These are phyloP conservation scores for Aspergillus sclerotioniger DNA, from an alignment of 495 filamentous ascomycete species.

Conservation along the genomic window DNA sequence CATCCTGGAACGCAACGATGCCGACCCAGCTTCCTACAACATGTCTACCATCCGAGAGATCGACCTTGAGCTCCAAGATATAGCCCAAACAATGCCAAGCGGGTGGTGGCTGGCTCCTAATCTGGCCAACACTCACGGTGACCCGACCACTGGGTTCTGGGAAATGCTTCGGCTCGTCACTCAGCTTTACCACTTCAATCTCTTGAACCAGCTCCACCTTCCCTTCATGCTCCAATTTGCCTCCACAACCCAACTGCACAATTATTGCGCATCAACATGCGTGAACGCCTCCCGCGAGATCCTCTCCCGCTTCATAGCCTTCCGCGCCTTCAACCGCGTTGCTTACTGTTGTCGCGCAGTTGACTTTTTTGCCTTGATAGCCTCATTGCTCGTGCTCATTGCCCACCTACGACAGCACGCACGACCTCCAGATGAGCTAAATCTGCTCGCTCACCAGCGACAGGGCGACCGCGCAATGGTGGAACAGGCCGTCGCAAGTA, in stretches of 20 bases:
- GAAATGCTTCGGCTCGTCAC: slow-evolving; percentile 26
- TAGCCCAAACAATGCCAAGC: slow-evolving; percentile 26
- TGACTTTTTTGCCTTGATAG: slow-evolving; percentile 50
- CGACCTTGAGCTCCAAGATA: slow-evolving; percentile 42
- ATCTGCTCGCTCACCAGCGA: slow-evolving; percentile 39
- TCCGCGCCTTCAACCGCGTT: slow-evolving; percentile 32
- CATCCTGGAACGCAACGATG: background rate
- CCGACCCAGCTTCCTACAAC: background rate
- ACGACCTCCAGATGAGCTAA: background rate
- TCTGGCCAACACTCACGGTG: background rate
- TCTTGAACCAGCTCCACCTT: slow-evolving; percentile 32
- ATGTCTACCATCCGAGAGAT: slow-evolving; percentile 30
- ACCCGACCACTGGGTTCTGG: slow-evolving; percentile 6
- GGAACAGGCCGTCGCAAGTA: slow-evolving; percentile 36
- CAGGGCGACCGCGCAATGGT: slow-evolving; percentile 40
- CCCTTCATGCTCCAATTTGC: slow-evolving; percentile 24
- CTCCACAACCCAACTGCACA: slow-evolving; percentile 12
- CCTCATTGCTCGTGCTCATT: slow-evolving; percentile 33
- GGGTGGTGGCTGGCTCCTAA: slow-evolving; percentile 36
- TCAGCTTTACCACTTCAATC: slow-evolving; percentile 43
- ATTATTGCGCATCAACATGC: slow-evolving; percentile 38
- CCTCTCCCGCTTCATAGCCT: slow-evolving; percentile 37
- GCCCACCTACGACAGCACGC: slow-evolving; percentile 12
- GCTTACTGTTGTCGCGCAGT: slow-evolving; percentile 44
- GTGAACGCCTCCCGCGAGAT: slow-evolving; percentile 45